phyloP scores from a whole-genome alignment of 345 rosid species.

The Eucalyptus viminalis region DNA sequence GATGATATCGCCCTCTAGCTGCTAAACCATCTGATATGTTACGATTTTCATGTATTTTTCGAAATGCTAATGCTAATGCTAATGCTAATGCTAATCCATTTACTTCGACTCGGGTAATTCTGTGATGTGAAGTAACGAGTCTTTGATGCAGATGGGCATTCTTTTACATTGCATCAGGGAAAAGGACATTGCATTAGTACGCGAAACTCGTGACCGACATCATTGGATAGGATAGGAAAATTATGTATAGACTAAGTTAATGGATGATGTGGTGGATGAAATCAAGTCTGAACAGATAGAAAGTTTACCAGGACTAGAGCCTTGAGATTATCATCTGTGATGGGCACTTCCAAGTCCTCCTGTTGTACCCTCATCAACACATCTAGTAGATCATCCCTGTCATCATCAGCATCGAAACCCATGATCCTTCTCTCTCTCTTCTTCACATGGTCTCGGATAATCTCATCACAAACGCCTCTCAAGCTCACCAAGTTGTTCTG shows the following conservation, averaged over 20 bases:
- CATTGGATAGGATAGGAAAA: neutral
- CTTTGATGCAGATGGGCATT: neutral
- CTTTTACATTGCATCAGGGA: neutral
- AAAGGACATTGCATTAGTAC: neutral
- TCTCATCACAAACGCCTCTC: constrained; percentile 20
- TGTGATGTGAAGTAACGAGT: neutral
- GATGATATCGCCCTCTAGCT: neutral
- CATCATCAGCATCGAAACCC: neutral
- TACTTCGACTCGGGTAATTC: neutral
- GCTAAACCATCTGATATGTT: neutral
- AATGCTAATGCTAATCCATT: neutral
- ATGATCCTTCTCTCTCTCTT: neutral
- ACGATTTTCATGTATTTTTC: neutral
- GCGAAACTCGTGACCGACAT: neutral
- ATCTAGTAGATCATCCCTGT: constrained; percentile 13
- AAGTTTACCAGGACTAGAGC: constrained; percentile 8
- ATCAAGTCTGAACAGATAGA: neutral
- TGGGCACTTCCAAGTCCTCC: constrained; percentile 13
- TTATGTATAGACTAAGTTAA: neutral
- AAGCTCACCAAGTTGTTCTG: constrained; percentile 9
- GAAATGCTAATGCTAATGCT: neutral
- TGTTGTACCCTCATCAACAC: constrained; percentile 9
- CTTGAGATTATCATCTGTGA: constrained; percentile 24
- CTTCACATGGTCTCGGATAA: constrained; percentile 14
- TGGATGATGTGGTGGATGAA: neutral